These are phyloP conservation scores for Hypoxylon sp. DNA, from an alignment of 2,329 filamentous ascomycete species.

Conservation along the genomic window DNA sequence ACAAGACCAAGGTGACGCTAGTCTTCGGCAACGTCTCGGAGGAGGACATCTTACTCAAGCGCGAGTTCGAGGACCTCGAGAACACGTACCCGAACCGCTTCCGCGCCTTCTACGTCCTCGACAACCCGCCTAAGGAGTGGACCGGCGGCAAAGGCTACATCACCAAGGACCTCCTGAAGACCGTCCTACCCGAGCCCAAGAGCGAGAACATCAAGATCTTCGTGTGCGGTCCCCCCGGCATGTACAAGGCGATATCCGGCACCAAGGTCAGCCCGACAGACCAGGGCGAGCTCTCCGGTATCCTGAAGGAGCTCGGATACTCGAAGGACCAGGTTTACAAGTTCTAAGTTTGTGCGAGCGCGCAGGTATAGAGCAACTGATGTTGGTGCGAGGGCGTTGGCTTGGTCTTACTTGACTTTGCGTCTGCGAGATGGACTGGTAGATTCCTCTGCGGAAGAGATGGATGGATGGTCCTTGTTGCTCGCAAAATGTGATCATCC, in stretches of 20 bases:
- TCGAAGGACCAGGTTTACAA: slow-evolving; percentile 94
- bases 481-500: neutral
- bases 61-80: slow-evolving; percentile 87
- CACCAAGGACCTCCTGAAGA: slow-evolving; percentile 93
- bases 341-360: slow-evolving; percentile 69
- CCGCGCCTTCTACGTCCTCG: slow-evolving; percentile 93
- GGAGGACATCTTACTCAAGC: slow-evolving; percentile 91
- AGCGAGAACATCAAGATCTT: slow-evolving; percentile 95
- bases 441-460: slow-evolving; percentile 20
- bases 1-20: slow-evolving; percentile 98
- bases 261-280: slow-evolving; percentile 92
- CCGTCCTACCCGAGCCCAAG: slow-evolving; percentile 93
- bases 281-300: slow-evolving; percentile 89
- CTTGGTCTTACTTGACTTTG: slow-evolving; percentile 15
- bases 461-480: slow-evolving; percentile 22
- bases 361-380: slow-evolving; percentile 16
- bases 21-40: slow-evolving; percentile 92
- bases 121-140: slow-evolving; percentile 87
- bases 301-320: slow-evolving; percentile 88
- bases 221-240: slow-evolving; percentile 90
- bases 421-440: slow-evolving; percentile 15
- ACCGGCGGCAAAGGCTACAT: slow-evolving; percentile 83
- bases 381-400: slow-evolving; percentile 22
- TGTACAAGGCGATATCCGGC: slow-evolving; percentile 95
- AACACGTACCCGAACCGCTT: slow-evolving; percentile 97